Evolutionary conservation across 129 eudicot species (phyloP).

Genomic region (Lactuca saligna): DNA sequence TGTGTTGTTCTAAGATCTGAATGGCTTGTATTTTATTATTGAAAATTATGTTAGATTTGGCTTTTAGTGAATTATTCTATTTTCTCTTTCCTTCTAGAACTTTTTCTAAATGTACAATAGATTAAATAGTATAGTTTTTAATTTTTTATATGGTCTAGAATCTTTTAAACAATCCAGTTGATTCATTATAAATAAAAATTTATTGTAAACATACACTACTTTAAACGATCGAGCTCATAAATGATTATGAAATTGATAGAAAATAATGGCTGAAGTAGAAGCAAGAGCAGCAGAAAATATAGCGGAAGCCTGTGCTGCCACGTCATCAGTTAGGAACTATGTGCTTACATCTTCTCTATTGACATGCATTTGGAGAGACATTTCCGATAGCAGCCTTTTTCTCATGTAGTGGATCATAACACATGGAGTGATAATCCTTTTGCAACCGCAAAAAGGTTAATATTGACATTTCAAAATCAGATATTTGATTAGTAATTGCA

Average conservation of each 20-base stretch:
- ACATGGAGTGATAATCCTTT: constrained; percentile 67
- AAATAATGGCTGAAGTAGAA: constrained; percentile 75
- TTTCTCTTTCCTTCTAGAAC: constrained; percentile 21
- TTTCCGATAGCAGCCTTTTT: constrained; percentile 23
- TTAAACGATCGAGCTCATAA: background rate
- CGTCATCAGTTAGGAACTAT: constrained; percentile 55
- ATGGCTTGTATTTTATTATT: background rate
- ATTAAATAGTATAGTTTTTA: no score
- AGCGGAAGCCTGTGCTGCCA: constrained; percentile 59
- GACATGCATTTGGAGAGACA: constrained; percentile 67
- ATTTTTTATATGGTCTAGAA: no score
- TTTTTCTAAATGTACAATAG: background rate
- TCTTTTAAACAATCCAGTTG: background rate
- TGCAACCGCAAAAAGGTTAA: constrained; percentile 65
- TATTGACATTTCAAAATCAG: background rate
- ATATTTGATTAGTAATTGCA: background rate
- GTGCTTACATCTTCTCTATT: constrained; percentile 75
- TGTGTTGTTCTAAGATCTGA: constrained; percentile 8
- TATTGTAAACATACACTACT: no score
- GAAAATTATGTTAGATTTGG: constrained; percentile 5
- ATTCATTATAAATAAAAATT: no score
- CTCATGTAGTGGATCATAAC: constrained; percentile 50
- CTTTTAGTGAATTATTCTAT: constrained; percentile 5
- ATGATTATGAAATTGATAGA: constrained; percentile 37
- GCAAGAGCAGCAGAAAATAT: constrained; percentile 62